A percentile compares a stretch with the other conserved stretches of the same genome.
Conservation (phyloP, 1,284 basidiomycete genomes). For the Boletellus deceptivus region DNA sequence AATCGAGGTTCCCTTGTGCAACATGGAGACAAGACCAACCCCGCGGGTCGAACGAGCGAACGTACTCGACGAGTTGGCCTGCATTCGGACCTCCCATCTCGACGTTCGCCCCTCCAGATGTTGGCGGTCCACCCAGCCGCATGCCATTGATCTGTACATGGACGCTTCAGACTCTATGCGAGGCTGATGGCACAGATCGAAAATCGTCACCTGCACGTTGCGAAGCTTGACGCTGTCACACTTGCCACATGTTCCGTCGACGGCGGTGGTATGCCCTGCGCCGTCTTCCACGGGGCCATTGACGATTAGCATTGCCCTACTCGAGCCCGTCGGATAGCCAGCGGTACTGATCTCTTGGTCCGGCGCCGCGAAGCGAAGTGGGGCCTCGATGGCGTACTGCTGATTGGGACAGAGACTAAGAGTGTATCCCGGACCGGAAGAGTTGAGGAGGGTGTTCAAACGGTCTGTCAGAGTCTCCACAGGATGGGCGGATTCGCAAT, state of each 20-base stretch:
- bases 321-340: conserved; percentile 64
- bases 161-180: conserved; percentile 21
- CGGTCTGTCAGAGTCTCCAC: conserved; percentile 64
- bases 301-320: conserved; percentile 56
- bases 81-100: conserved; percentile 74
- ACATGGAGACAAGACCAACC: conserved; percentile 78
- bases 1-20: conserved; percentile 61
- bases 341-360: conserved; percentile 77
- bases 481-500: conserved; percentile 55
- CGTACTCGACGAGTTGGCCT: conserved; percentile 67
- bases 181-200: conserved; percentile 23
- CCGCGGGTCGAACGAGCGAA: conserved; percentile 67
- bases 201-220: conserved; percentile 60
- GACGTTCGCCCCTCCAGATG: conserved; percentile 66
- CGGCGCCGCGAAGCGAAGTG: conserved; percentile 61
- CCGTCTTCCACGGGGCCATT: conserved; percentile 54
- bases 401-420: conserved; percentile 63
- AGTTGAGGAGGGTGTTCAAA: conserved; percentile 62
- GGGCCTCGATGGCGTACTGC: conserved; percentile 60
- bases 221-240: conserved; percentile 62
- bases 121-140: conserved; percentile 49
- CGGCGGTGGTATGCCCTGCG: conserved; percentile 65
- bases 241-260: conserved; percentile 58
- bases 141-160: conserved; percentile 61
- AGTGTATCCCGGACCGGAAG: conserved; percentile 62